Evolutionary conservation across 2,329 filamentous ascomycete genomes (phyloP).

Genomic region (Sarocladium strictum): DNA sequence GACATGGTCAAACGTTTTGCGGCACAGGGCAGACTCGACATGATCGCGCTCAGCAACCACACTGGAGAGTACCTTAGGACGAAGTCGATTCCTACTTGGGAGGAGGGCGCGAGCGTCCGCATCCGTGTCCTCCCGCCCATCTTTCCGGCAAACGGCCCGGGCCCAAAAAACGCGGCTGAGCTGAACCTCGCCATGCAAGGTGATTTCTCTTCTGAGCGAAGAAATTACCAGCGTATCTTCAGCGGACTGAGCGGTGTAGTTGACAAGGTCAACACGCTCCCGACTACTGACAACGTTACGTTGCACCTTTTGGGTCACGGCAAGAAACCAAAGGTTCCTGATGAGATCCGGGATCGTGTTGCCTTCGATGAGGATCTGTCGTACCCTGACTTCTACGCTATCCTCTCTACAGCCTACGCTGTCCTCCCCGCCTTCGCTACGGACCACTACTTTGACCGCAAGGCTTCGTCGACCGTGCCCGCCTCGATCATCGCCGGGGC

Average conservation of each 20-base stretch:
- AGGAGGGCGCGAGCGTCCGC: conserved; percentile 12
- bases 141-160: conserved; percentile 18
- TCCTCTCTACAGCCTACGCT: conserved; percentile 8
- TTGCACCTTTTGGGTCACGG: conserved; percentile 22
- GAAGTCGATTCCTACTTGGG: conserved; percentile 18
- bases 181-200: conserved; percentile 22
- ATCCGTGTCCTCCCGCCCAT: conserved; percentile 20
- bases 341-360: conserved; percentile 16
- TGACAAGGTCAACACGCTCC: conserved; percentile 13
- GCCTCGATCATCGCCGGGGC: conserved; percentile 21
- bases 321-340: conserved; percentile 17
- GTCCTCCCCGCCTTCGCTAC: conserved; percentile 20
- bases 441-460: conserved; percentile 21
- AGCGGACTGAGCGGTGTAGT: conserved; percentile 19
- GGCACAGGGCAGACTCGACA: conserved; percentile 17
- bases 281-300: conserved; percentile 14
- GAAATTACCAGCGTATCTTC: conserved; percentile 21
- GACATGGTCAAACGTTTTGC: conserved; percentile 16
- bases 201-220: conserved; percentile 20
- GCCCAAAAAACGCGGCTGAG: conserved; percentile 12
- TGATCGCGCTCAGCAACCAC: conserved; percentile 22
- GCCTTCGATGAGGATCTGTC: conserved; percentile 19
- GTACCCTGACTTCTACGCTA: conserved; percentile 21
- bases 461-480: conserved; percentile 22
- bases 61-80: conserved; percentile 18